A percentile compares a stretch with the other conserved stretches of the same genome.
Evolutionary conservation across 2,329 filamentous ascomycete species (phyloP).

Genomic region (Pyrenophora teres): DNA sequence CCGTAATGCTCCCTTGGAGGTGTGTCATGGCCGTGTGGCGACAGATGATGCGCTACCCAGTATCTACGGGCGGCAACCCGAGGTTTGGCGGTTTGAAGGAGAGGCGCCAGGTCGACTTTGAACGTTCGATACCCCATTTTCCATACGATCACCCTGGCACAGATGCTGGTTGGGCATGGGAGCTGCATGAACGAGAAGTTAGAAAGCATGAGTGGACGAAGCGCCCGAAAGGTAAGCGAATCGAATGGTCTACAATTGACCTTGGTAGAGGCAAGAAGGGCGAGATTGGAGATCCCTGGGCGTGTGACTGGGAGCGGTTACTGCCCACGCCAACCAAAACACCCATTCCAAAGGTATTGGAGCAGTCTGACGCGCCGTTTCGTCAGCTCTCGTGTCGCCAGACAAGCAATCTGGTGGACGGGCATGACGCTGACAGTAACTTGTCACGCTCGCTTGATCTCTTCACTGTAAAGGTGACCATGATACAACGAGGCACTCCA

Average conservation of each 20-base stretch:
- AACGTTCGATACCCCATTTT: slow-evolving; percentile 79
- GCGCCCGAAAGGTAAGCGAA: slow-evolving; percentile 79
- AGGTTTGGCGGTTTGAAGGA: slow-evolving; percentile 83
- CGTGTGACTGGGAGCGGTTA: slow-evolving; percentile 81
- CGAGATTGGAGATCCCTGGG: slow-evolving; percentile 80
- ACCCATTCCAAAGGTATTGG: slow-evolving; percentile 3
- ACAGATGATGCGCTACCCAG: slow-evolving; percentile 77
- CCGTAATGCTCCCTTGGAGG: slow-evolving; percentile 85
- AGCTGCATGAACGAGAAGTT: slow-evolving; percentile 65
- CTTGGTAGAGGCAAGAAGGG: slow-evolving; percentile 76
- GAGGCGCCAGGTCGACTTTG: slow-evolving; percentile 78
- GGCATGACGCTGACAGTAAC: not conserved
- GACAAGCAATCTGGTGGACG: slow-evolving; percentile 35
- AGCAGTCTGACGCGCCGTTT: slow-evolving; percentile 25
- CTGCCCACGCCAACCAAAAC: slow-evolving; percentile 43
- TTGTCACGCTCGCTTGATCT: slow-evolving; percentile 36
- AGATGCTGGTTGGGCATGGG: slow-evolving; percentile 77
- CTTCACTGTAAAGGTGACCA: slow-evolving; percentile 68
- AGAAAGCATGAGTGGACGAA: slow-evolving; percentile 71
- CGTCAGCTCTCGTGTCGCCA: slow-evolving; percentile 28
- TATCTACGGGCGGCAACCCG: slow-evolving; percentile 79
- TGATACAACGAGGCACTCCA: slow-evolving; percentile 73
- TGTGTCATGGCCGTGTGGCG: slow-evolving; percentile 88
- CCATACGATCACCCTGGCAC: slow-evolving; percentile 84
- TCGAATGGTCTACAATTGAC: slow-evolving; percentile 74